Evolutionary conservation across 2,329 filamentous ascomycete species (phyloP).

Genomic region (Monilinia vaccinii-corymbosi): DNA sequence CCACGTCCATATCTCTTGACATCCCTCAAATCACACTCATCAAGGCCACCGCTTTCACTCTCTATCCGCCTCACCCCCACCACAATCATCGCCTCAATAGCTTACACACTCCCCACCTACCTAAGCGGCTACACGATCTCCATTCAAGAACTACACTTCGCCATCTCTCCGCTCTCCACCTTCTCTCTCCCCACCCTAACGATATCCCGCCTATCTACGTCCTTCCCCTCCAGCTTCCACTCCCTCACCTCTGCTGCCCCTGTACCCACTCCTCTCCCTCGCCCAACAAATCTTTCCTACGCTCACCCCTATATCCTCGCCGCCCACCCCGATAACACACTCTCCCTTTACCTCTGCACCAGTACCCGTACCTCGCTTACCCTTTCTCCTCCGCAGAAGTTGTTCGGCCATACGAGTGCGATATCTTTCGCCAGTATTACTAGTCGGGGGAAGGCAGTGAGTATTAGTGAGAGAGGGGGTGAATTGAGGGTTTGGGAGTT

Average conservation of each 20-base stretch:
- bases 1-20: slow-evolving; percentile 47
- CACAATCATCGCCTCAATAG: slow-evolving; percentile 71
- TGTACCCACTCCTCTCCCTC: background rate
- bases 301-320: slow-evolving; percentile 61
- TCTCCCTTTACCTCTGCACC: slow-evolving; percentile 59
- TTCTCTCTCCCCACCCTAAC: background rate
- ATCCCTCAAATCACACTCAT: slow-evolving; percentile 72
- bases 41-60: slow-evolving; percentile 69
- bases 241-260: background rate
- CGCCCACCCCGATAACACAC: slow-evolving; percentile 61
- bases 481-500: slow-evolving; percentile 8
- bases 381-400: slow-evolving; percentile 49
- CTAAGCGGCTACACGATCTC: slow-evolving; percentile 79
- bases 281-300: slow-evolving; percentile 32
- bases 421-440: slow-evolving; percentile 61
- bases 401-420: slow-evolving; percentile 66
- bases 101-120: slow-evolving; percentile 72
- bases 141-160: slow-evolving; percentile 57
- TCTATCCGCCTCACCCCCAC: slow-evolving; percentile 61
- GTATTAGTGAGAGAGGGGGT: slow-evolving; percentile 28
- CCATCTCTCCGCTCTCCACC: background rate
- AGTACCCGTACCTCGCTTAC: slow-evolving; percentile 47
- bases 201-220: background rate
- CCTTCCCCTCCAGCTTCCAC: background rate
- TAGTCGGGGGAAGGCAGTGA: slow-evolving; percentile 59